Base-by-base conservation (phyloP, 495 filamentous ascomycete species). In the Lasiosphaeria miniovina region DNA sequence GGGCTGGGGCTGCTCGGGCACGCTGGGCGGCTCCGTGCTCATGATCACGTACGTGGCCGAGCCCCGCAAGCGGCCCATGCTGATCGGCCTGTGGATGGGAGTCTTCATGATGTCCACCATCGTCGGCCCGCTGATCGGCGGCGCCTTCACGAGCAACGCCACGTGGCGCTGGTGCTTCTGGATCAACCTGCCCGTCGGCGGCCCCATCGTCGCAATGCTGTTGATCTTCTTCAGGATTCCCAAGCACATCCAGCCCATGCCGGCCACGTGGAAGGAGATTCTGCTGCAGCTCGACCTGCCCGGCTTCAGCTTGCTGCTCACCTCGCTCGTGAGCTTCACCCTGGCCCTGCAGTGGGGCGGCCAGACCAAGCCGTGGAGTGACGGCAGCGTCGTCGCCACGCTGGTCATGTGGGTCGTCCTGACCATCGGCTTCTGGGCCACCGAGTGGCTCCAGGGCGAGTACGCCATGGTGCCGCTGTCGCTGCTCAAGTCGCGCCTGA, bases 161-260 rank as follows among this genome's bases (percentile, higher is more conserved):
- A 74, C 77, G 9, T 90, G 88, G 88, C 66, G 88, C 56, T 89
- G 86, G 87, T 89, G 86, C 72, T 84, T 17, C 60, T 79, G 86
- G 66, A 84, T 90, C 50, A 89, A 88, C 63, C 77, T 88, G n/a
- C 85, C 85, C 0, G 74, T 86, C 50, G 85, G 85, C 10, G 83
- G 58, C 5, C 52, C 84, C 14, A 86, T 88, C 3, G 72, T 76
- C 5, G 68, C 68, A 17, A 40, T 78, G 32, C 62, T 85, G 17
- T 43, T 85, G 15, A 58, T 80, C 49, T 76, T 84, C 60, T 72
- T 83, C 59, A 62, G 75, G 5, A 72, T 82, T 7, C 80, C 84
- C 14, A 49, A 59, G 3, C 32, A 31, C 67, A 80, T 53, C 61
- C 63, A 67, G 31, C 59, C 68, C 8, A 53, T 43, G 4, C 53